Evolutionary conservation across 495 filamentous ascomycete species (phyloP), one percentile per base, ranked within the genome.

Genomic region (Aspergillus hancockii): DNA sequence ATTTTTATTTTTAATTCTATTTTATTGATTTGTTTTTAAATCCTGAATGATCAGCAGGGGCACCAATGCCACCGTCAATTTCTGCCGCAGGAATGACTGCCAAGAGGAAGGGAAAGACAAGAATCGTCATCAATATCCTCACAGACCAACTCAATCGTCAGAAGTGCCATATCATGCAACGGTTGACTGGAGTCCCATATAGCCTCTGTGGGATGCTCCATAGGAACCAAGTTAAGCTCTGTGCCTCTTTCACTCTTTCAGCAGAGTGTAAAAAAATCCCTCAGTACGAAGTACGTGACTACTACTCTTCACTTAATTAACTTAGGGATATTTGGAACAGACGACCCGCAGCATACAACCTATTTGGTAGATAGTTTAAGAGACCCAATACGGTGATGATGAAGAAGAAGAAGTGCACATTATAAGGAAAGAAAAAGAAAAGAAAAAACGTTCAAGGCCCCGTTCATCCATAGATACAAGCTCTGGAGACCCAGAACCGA

Each of bases 241-340:
- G 36, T 19, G 4, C 30, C 31, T 8, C 9, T 28, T 52, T 8
- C 49, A 13, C 13, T 9, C 9, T 4, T 9, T 13, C 51, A 36
- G 16, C 22, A 16, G 21, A 25, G 16, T 21, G 30, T 13, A 23
- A 47, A 47, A 19, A 31, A 55, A 55, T 23, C 13, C 43, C 18
- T 22, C 43, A 10, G 38, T 16, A 14, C n/a, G n/a, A n/a, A n/a
- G n/a, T n/a, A n/a, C n/a, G n/a, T n/a, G n/a, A n/a, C n/a, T n/a
- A n/a, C 19, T 5, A 47, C 19, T 47, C 8, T 47, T 47, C 4
- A 18, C 16, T 18, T 47, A 56, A 32, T 49, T 52, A 21, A 38
- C 38, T 58, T 22, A 58, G 45, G 31, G 46, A 43, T 32, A 9
- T 28, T 34, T 47, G 22, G 41, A 56, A 56, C 54, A 25, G 18